Evolutionary conservation across 83 land plant genomes (phyloP).

Genomic region (Diphasiastrum complanatum): DNA sequence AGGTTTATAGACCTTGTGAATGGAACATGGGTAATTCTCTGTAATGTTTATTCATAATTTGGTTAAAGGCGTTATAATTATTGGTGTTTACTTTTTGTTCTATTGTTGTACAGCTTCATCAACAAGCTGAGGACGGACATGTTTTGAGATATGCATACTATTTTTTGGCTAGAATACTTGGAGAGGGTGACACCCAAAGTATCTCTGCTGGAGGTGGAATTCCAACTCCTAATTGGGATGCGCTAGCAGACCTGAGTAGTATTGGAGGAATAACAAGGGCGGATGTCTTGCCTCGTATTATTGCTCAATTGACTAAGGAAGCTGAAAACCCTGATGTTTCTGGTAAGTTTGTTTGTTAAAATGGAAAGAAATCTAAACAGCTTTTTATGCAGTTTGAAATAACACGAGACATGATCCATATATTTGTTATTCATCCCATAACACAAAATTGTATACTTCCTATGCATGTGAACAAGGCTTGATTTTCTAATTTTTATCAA

Average conservation of each 20-base stretch:
- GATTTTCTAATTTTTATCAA: no score
- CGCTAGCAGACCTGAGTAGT: constrained; percentile 84
- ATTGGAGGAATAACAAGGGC: constrained; percentile 96
- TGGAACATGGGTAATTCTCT: no score
- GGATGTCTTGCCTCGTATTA: constrained; percentile 90
- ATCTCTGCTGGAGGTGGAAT: constrained; percentile 86
- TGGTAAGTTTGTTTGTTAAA: constrained; percentile 30
- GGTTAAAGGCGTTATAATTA: no score
- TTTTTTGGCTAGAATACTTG: constrained; percentile 79
- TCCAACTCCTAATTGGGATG: constrained; percentile 99
- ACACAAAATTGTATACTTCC: no score
- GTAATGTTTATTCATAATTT: no score
- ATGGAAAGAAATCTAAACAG: neutral
- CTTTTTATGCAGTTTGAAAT: no score
- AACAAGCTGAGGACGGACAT: constrained; percentile 84
- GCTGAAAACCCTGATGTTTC: constrained; percentile 63
- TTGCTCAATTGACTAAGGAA: constrained; percentile 59
- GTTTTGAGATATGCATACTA: constrained; percentile 91
- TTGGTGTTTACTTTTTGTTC: neutral
- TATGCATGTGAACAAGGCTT: no score
- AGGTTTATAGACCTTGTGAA: no score
- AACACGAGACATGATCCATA: no score
- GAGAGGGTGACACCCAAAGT: constrained; percentile 88
- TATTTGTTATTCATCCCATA: no score
- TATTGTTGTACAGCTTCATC: constrained; percentile 63